These are phyloP conservation scores for Pythium periplocum DNA, from an alignment of 352 stramenopile genomes.

Conservation along the genomic window DNA sequence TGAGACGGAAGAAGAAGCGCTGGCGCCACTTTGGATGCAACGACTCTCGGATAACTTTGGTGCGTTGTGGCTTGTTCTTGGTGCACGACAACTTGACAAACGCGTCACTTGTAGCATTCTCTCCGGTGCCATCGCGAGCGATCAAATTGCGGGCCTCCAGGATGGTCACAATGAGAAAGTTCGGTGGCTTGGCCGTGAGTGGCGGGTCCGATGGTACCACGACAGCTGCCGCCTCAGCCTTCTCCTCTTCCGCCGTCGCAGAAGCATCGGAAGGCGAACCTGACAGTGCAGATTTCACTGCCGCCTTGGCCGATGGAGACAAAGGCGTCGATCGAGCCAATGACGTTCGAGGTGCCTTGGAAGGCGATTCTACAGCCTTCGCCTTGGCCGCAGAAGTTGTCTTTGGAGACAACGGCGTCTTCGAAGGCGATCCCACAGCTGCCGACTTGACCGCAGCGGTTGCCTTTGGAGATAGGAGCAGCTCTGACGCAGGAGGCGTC, in stretches of 20 bases:
- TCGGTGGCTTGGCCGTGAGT: conserved; percentile 11
- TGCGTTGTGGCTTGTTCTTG: conserved; percentile 38
- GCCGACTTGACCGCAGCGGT: neutral
- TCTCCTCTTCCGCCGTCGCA: conserved; percentile 1
- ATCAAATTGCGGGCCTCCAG: conserved; percentile 43
- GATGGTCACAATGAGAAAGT: conserved; percentile 54
- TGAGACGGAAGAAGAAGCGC: conserved; percentile 42
- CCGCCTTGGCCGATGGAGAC: neutral
- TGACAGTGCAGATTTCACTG: neutral
- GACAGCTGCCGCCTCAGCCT: neutral
- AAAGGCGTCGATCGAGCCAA: neutral
- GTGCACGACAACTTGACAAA: conserved; percentile 31
- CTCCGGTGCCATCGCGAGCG: conserved; percentile 36
- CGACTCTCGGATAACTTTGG: conserved; percentile 49
- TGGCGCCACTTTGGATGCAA: conserved; percentile 50
- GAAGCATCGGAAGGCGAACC: neutral
- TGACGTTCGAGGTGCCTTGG: neutral
- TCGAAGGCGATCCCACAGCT: neutral
- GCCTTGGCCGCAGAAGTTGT: neutral
- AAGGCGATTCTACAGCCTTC: neutral
- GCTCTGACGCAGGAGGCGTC: neutral
- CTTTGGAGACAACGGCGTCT: neutral
- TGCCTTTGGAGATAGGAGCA: neutral
- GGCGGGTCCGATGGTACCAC: neutral
- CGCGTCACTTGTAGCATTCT: conserved; percentile 49